A percentile compares a stretch with the other conserved stretches of the same genome.
These are phyloP conservation scores for Flaveria linearis DNA, from an alignment of 129 eudicot genomes.

Conservation along the genomic window DNA sequence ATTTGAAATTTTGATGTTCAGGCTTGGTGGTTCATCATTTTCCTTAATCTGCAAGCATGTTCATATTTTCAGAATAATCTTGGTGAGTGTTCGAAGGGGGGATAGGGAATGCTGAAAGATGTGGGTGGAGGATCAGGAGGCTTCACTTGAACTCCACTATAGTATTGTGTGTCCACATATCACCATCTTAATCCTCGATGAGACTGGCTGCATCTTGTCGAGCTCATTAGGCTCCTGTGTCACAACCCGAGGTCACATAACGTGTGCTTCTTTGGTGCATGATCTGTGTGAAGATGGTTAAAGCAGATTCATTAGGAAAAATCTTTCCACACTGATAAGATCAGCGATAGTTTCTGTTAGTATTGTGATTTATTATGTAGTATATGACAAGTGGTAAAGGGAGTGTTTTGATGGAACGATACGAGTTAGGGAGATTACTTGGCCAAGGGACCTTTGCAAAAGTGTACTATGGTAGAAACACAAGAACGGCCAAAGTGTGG, in stretches of 20 bases:
- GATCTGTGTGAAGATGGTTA: conserved; percentile 51
- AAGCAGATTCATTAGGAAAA: conserved; percentile 25
- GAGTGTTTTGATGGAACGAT: conserved; percentile 61
- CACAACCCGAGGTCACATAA: conserved; percentile 27
- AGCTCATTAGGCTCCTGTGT: conserved; percentile 21
- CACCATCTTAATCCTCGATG: conserved; percentile 47
- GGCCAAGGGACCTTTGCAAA: conserved; percentile 96
- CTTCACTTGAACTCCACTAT: conserved; percentile 39
- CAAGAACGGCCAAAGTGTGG: conserved; percentile 62
- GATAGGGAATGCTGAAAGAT: conserved; percentile 73
- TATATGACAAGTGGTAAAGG: conserved; percentile 28
- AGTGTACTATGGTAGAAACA: conserved; percentile 64
- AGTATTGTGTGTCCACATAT: conserved; percentile 23
- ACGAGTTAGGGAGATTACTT: conserved; percentile 74
- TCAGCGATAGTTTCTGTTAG: conserved; percentile 4
- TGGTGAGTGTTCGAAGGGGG: conserved; percentile 21
- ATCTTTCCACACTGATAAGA: conserved; percentile 7
- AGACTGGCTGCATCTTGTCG: conserved; percentile 37
- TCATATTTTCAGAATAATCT: conserved; percentile 27
- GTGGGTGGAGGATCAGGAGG: conserved; percentile 39
- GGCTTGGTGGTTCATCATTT: neutral
- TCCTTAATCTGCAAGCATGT: conserved; percentile 15
- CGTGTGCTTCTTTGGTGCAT: conserved; percentile 25
- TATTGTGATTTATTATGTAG: conserved; percentile 6
- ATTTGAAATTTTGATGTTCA: conserved; percentile 1